Evolutionary conservation across 345 rosid genomes (phyloP).

Genomic region (Moricandia moricandioides): DNA sequence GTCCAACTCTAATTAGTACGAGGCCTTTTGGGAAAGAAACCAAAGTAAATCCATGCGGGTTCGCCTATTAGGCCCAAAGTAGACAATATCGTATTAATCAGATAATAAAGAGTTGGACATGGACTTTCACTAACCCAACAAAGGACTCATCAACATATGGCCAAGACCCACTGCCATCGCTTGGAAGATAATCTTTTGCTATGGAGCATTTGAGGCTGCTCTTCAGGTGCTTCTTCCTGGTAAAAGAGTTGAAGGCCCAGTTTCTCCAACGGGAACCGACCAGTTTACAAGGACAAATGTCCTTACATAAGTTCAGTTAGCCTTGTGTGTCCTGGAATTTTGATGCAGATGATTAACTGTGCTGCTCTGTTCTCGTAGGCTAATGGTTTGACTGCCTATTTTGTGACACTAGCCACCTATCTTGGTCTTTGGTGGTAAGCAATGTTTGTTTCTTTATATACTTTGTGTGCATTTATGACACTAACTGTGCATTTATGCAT

Average conservation of each 20-base stretch:
- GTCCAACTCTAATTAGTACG: too few relatives aligned
- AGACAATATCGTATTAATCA: too few relatives aligned
- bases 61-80: too few relatives aligned
- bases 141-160: slow-evolving; percentile 69
- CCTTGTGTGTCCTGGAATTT: background rate
- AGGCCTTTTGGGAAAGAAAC: too few relatives aligned
- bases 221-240: slow-evolving; percentile 94
- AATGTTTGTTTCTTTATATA: slow-evolving; percentile 17
- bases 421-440: slow-evolving; percentile 93
- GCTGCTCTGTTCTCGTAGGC: slow-evolving; percentile 48
- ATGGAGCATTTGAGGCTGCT: slow-evolving; percentile 82
- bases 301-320: background rate
- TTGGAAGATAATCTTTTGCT: slow-evolving; percentile 71
- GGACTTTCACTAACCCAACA: too few relatives aligned
- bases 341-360: background rate
- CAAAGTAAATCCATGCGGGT: too few relatives aligned
- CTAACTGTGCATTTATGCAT: too few relatives aligned
- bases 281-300: slow-evolving; percentile 68
- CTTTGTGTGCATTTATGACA: too few relatives aligned
- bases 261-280: slow-evolving; percentile 80
- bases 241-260: slow-evolving; percentile 79
- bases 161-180: slow-evolving; percentile 73
- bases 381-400: slow-evolving; percentile 83
- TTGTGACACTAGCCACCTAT: slow-evolving; percentile 71
- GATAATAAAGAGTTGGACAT: too few relatives aligned